Evolutionary conservation across 352 stramenopile species (phyloP), one percentile per base, ranked within the genome.

Genomic region (Phytophthora lateralis): DNA sequence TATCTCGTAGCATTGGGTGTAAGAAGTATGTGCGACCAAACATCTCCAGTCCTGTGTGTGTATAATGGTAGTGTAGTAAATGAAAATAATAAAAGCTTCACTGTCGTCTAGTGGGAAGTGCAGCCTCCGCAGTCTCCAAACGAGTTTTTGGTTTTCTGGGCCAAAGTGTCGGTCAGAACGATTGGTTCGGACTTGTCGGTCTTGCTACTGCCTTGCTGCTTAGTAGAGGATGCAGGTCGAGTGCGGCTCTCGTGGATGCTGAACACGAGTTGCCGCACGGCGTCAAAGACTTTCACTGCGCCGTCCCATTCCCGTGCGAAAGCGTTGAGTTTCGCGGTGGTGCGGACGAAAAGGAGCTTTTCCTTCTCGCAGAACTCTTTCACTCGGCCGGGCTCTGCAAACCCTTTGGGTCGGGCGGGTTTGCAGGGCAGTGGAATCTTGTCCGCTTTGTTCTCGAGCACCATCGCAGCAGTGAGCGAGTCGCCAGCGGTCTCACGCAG

Each of bases 361-460:
- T 92, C 53, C 7, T 64, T 54, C 21, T 87, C 39, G 43, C 85
- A 94, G 43, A 91, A 94, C 9, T 41, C 60, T 24, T 69, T 45
- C 15, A 90, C 81, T 27, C 60, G 44, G 9, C 53, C 59, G n/a
- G 71, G 56, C 14, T 90, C 69, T 3, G 89, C 85, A 32, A 78
- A 87, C 14, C 73, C 75, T 18, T 61, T 57, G 12, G 60, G 43
- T 20, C 55, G 32, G 6, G 46, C 15, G 9, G 26, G 12, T 62
- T 57, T 60, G 2, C 9, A 4, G 2, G 43, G 38, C 27, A 55
- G 24, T 2, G 63, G 66, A 7, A 90, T 57, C 57, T 82, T 77
- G 67, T 98, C 92, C 27, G 84, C 79, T 68, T 98, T 98, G 82
- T 98, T 98, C 53, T 96, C 92, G 3, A 94, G 69, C 26, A 98